phyloP scores from a whole-genome alignment of 768 basidiomycete species.

The Pleurotus djamor region DNA sequence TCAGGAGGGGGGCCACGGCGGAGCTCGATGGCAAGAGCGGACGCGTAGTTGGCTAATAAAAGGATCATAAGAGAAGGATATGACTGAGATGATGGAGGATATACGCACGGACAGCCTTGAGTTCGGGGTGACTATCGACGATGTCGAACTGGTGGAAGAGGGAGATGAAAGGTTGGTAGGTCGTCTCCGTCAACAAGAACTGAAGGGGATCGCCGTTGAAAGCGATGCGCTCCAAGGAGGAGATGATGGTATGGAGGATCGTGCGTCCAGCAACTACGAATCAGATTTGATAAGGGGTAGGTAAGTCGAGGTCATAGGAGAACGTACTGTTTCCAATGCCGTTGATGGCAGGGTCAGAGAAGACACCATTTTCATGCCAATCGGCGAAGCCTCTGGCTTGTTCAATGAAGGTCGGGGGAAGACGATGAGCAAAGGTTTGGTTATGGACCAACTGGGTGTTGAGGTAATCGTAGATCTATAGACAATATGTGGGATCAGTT shows the following conservation, averaged over 20 bases:
- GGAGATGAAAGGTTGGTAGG: slow-evolving; percentile 91
- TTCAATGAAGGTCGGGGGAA: slow-evolving; percentile 76
- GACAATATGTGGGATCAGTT: slow-evolving; percentile 11
- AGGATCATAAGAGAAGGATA: neutral
- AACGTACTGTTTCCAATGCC: slow-evolving; percentile 79
- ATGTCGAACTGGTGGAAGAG: slow-evolving; percentile 80
- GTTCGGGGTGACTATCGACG: slow-evolving; percentile 51
- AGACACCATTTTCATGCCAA: slow-evolving; percentile 77
- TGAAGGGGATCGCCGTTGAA: slow-evolving; percentile 80
- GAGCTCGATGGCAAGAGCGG: slow-evolving; percentile 77
- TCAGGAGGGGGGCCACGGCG: slow-evolving; percentile 74
- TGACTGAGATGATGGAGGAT: neutral
- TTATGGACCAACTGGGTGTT: slow-evolving; percentile 79
- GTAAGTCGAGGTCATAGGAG: neutral
- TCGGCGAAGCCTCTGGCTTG: slow-evolving; percentile 75
- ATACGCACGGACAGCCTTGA: slow-evolving; percentile 63
- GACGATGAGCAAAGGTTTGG: slow-evolving; percentile 74
- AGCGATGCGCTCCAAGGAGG: slow-evolving; percentile 72
- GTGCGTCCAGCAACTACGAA: slow-evolving; percentile 78
- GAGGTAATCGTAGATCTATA: slow-evolving; percentile 74
- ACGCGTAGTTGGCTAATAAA: slow-evolving; percentile 64
- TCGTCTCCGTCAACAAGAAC: slow-evolving; percentile 74
- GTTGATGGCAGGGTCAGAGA: slow-evolving; percentile 56
- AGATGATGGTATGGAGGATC: slow-evolving; percentile 68
- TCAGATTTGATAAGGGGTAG: neutral